Base-by-base conservation (phyloP, 1,284 basidiomycete genomes). In the Pseudozyma hubeiensis region DNA sequence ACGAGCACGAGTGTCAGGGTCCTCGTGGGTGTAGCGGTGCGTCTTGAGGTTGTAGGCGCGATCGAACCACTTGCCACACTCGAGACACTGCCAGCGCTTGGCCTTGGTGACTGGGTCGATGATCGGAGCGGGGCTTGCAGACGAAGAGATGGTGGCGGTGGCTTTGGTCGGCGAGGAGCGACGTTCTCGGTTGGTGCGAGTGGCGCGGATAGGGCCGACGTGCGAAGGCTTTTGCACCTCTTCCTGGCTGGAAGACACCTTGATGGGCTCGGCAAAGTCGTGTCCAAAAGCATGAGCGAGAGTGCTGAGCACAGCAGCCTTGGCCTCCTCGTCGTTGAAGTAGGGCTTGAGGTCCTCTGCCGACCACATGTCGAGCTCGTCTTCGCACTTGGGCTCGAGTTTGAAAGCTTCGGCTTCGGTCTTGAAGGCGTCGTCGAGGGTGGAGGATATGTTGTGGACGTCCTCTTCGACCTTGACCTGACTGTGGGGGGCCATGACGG, bases 21-120 rank as follows among this genome's bases (percentile, higher is more conserved):
- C 43, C 40, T 76, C 57, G 64, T 81, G 79, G 17, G 77, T 81
- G 51, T 57, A 62, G 14, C 52, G 51, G 53, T 81, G 79, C 35
- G 79, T 81, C 61, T 72, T 74, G 72, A 79, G 64, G 63, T 81
- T 81, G 77, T 71, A 81, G 9, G 71, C 71, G 46, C 79, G 79
- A 45, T 81, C 75, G 48, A 81, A 81, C 29, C 24, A 50, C 67
- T 81, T 81, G 57, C 68, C 53, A 49, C 79, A 81, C 13, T 68
- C 65, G 33, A 53, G 9, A 64, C 79, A 81, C 50, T 67, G 56
- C 73, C 77, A 81, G 45, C 66, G 67, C 74, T 77, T 77, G 53
- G 60, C 52, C 39, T 71, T 60, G 60, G 58, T 57, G 44, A 60
- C 44, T 0, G 65, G 71, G 56, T 64, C 54, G 44, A 63, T 40